phyloP scores from a whole-genome alignment of 805 yeast species.

The Ogataea minuta region DNA sequence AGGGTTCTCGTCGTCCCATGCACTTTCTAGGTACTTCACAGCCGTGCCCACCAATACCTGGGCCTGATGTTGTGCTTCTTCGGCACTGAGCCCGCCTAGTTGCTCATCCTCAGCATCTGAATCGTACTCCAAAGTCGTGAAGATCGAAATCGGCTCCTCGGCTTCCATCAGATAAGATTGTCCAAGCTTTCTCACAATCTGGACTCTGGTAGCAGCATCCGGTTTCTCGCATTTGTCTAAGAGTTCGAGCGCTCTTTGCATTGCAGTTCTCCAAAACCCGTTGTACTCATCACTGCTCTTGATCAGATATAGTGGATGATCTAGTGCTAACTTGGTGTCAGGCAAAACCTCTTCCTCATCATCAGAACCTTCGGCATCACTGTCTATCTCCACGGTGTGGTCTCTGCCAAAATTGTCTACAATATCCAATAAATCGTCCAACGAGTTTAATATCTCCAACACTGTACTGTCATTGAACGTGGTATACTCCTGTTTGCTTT shows the following conservation, averaged over 20 bases:
- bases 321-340: conserved; percentile 39
- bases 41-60: conserved; percentile 50
- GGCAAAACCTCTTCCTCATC: conserved; percentile 29
- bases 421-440: conserved; percentile 69
- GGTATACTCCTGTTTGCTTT: conserved; percentile 19
- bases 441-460: conserved; percentile 51
- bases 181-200: conserved; percentile 52
- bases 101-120: conserved; percentile 43
- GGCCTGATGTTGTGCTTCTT: conserved; percentile 50
- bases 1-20: conserved; percentile 72
- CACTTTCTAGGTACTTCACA: conserved; percentile 51
- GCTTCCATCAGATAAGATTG: conserved; percentile 64
- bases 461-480: conserved; percentile 32
- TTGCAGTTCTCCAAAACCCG: conserved; percentile 55
- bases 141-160: conserved; percentile 56
- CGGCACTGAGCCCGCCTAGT: conserved; percentile 37
- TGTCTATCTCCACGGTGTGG: conserved; percentile 57
- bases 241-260: conserved; percentile 33
- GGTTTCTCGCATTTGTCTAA: conserved; percentile 27
- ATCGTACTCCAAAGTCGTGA: conserved; percentile 56
- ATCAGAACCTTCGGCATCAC: conserved; percentile 48
- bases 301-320: conserved; percentile 55
- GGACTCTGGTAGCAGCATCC: conserved; percentile 13
- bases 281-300: conserved; percentile 42
- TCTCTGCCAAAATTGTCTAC: conserved; percentile 63